Base-by-base conservation (phyloP, 2,329 filamentous ascomycete species). In the Nemania serpens region DNA sequence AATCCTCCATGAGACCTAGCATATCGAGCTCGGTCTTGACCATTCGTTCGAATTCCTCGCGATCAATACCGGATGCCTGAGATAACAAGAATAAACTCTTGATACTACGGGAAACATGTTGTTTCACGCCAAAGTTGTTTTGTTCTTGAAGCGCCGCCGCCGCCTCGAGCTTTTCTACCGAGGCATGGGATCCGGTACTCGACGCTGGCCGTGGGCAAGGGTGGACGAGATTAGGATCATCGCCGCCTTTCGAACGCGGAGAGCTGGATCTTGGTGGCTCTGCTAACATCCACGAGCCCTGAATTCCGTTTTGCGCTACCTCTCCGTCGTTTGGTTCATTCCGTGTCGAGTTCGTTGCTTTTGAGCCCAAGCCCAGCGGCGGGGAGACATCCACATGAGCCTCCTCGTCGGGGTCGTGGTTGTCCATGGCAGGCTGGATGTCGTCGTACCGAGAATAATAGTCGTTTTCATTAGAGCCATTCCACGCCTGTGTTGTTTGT, bases 351-450 rank as follows among this genome's bases (percentile, higher is more conserved):
- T 61, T 62, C 39, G 58, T 65, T 34, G 66, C 55, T 2, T 68
- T 60, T 49, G 68, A 64, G 11, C 67, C 66, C 46, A 76, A 61
- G 34, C 76, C 75, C 15, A 76, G 68, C 1, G 77, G 75, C 2
- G 78, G 78, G 6, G 75, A 74, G 17, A 75, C 65, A 22, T 73
- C 73, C 12, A 77, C 58, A 73, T 68, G 66, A 43, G 61, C 77
- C 58, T 81, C 87, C 76, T 92, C 90, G 68, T 92, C 89, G n/a
- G 90, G 90, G 66, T 93, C 90, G 73, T 93, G 87, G 58, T 86
- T 86, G 74, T 94, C 91, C 81, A 94, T 86, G 34, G 90, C 90
- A 2, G 91, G 90, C 72, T 94, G 91, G 9, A 94, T 90, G 64
- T 85, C 81, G 68, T 90, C 88, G 73, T 95, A 94, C 71, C 89